These are phyloP conservation scores for Jackrogersella minutella DNA, from an alignment of 495 filamentous ascomycete genomes.

Conservation along the genomic window DNA sequence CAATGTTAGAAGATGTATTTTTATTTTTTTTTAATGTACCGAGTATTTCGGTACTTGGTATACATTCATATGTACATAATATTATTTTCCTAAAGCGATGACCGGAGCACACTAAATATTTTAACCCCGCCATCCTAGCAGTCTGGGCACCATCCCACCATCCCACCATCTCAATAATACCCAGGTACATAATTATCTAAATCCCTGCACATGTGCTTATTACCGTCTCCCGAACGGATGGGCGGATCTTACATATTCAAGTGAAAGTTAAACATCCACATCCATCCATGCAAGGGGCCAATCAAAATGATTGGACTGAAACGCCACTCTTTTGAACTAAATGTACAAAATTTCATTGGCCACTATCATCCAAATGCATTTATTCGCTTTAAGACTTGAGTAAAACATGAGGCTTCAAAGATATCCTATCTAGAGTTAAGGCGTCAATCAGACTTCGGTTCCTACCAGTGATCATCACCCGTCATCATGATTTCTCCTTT, in stretches of 20 bases:
- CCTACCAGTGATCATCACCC: conserved; percentile 18
- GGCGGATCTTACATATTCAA: neutral
- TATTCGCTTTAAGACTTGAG: neutral
- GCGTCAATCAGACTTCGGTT: conserved; percentile 39
- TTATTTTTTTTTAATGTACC: neutral
- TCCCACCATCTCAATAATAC: no score
- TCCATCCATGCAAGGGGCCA: conserved; percentile 22
- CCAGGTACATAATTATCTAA: no score
- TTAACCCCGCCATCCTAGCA: conserved; percentile 34
- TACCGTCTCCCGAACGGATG: neutral
- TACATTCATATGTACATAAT: neutral
- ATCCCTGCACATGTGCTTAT: neutral
- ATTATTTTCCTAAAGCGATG: conserved; percentile 26
- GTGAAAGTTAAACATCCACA: no score
- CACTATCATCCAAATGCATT: neutral
- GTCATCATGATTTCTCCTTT: no score
- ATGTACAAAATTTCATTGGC: conserved; percentile 11
- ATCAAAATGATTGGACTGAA: no score
- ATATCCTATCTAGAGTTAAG: conserved; percentile 39
- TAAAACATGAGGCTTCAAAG: neutral
- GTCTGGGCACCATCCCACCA: no score
- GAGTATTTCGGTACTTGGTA: neutral
- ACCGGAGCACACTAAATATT: conserved; percentile 17
- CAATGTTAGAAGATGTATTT: conserved; percentile 4
- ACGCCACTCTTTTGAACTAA: conserved; percentile 1